Evolutionary conservation across 2,329 filamentous ascomycete genomes (phyloP).

Genomic region (Ceratocystis smalleyi): DNA sequence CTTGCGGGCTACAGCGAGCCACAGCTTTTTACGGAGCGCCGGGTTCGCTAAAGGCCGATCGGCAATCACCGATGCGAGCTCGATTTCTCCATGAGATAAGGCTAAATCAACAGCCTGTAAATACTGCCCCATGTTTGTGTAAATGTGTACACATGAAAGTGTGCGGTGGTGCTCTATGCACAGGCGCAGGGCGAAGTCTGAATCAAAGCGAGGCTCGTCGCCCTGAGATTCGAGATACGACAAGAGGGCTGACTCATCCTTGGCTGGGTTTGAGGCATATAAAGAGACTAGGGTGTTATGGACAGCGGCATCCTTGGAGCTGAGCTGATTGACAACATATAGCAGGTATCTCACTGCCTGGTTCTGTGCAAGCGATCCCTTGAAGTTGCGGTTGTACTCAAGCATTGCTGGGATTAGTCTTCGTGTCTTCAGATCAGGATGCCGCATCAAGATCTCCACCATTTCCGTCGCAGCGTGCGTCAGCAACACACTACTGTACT

Average conservation of each 20-base stretch:
- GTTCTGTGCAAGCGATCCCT: conserved; percentile 55
- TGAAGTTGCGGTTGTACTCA: conserved; percentile 73
- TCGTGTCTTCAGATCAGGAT: conserved; percentile 67
- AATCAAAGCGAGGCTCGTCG: conserved; percentile 74
- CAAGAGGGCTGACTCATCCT: conserved; percentile 71
- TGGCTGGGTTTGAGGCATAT: conserved; percentile 71
- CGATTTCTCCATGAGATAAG: conserved; percentile 74
- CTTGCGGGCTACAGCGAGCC: conserved; percentile 87
- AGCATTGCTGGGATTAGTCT: conserved; percentile 85
- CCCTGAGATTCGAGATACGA: conserved; percentile 84
- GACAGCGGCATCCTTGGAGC: conserved; percentile 67
- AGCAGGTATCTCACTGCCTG: conserved; percentile 89
- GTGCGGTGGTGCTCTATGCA: conserved; percentile 92
- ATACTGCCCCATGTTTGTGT: conserved; percentile 91
- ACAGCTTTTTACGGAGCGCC: conserved; percentile 76
- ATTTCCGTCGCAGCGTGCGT: conserved; percentile 68
- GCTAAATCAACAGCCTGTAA: conserved; percentile 85
- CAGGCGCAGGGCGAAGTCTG: conserved; percentile 85
- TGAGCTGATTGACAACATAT: conserved; percentile 76
- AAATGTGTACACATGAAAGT: conserved; percentile 90
- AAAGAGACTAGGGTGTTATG: conserved; percentile 97
- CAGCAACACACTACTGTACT: conserved; percentile 95
- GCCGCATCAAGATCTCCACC: conserved; percentile 91
- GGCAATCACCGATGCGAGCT: conserved; percentile 77
- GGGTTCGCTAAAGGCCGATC: conserved; percentile 69